Percentiles rank a stretch among this genome's conserved stretches.
phyloP scores from a whole-genome alignment of 2,329 filamentous ascomycete species.

The Lecanicillium sp. region DNA sequence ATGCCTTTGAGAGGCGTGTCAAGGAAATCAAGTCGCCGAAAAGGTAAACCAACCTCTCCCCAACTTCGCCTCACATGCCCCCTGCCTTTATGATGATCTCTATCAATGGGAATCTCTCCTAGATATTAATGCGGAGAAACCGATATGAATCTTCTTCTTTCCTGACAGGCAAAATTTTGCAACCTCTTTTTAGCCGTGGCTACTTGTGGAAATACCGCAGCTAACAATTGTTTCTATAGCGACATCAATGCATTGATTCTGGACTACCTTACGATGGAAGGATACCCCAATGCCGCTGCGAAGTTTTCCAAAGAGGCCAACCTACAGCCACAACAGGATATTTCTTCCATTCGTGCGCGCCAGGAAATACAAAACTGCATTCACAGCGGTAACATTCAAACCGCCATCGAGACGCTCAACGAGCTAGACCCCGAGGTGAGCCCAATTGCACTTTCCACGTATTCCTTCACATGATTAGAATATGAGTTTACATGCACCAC shows the following conservation, averaged over 20 bases:
- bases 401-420: constrained; percentile 81
- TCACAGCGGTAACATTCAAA: constrained; percentile 76
- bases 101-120: constrained; percentile 99
- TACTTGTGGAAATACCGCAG: constrained; percentile 7
- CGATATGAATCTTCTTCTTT: constrained; percentile 65
- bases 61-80: constrained; percentile 8
- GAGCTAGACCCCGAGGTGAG: constrained; percentile 87
- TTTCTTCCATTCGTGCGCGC: constrained; percentile 66
- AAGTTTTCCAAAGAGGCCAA: constrained; percentile 95
- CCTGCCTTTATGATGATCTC: constrained; percentile 63
- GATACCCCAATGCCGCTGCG: constrained; percentile 85
- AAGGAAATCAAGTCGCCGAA: constrained; percentile 83
- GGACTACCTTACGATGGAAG: constrained; percentile 94
- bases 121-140: constrained; percentile 86
- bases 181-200: constrained; percentile 12
- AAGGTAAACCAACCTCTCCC: constrained; percentile 59
- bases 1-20: constrained; percentile 74
- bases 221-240: constrained; percentile 44
- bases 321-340: constrained; percentile 65
- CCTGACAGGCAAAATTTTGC: constrained; percentile 35
- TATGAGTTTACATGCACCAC: constrained; percentile 97
- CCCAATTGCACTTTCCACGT: constrained; percentile 9
- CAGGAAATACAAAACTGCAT: constrained; percentile 82
- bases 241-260: constrained; percentile 94
- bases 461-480: constrained; percentile 79